Percentiles rank a stretch among this genome's conserved stretches.
Evolutionary conservation across 1,284 basidiomycete species (phyloP).

Genomic region (Leccinum insolens): DNA sequence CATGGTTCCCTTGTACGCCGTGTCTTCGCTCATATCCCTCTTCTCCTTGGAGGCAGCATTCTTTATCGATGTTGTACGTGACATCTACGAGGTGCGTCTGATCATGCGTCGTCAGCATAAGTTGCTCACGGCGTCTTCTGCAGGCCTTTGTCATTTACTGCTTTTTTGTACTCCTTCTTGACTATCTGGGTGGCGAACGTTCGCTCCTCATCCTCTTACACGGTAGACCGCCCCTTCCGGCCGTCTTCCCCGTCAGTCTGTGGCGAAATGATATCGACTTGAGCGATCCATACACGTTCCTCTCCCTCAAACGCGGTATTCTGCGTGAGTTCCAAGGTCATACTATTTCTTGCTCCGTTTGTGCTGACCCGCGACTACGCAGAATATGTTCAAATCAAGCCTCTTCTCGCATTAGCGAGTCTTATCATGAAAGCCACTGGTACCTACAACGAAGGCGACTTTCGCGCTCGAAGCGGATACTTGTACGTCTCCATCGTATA

Average conservation of each 20-base stretch:
- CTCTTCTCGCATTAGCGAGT: conserved; percentile 83
- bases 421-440: conserved; percentile 85
- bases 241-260: conserved; percentile 84
- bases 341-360: background rate
- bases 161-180: too few relatives aligned
- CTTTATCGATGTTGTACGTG: too few relatives aligned
- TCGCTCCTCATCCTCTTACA: conserved; percentile 85
- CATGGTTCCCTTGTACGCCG: too few relatives aligned
- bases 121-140: too few relatives aligned
- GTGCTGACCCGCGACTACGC: conserved; percentile 13
- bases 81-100: too few relatives aligned
- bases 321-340: conserved; percentile 65
- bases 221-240: conserved; percentile 84
- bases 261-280: conserved; percentile 83
- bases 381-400: conserved; percentile 99
- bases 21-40: too few relatives aligned
- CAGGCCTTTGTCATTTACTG: too few relatives aligned
- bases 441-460: conserved; percentile 90
- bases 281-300: conserved; percentile 92
- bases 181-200: too few relatives aligned
- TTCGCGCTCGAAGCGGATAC: conserved; percentile 86
- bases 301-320: conserved; percentile 94
- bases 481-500: conserved; percentile 89
- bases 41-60: too few relatives aligned
- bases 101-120: too few relatives aligned